Conservation (phyloP, 2,329 filamentous ascomycete genomes). For the Colletotrichum sp. region DNA sequence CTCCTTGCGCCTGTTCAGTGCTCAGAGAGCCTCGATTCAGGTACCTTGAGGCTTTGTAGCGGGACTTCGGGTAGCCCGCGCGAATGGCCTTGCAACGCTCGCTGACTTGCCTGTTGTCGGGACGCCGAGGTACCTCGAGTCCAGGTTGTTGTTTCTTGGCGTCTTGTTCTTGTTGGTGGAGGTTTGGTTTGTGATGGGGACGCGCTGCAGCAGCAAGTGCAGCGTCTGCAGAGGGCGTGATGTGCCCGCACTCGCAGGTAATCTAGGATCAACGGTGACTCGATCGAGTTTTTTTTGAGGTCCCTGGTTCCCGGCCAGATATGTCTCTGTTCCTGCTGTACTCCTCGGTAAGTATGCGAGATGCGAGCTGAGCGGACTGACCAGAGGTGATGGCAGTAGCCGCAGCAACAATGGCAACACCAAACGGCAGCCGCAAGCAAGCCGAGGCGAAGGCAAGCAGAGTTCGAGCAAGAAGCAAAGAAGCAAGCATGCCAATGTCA, state of each 20-base stretch:
- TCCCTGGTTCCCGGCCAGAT: not conserved
- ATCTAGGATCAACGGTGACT: not conserved
- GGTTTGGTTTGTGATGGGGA: not conserved
- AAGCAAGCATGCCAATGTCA: not conserved
- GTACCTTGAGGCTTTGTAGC: not conserved
- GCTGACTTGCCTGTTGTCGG: not conserved
- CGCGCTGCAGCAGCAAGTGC: not conserved
- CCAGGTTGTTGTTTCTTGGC: not conserved
- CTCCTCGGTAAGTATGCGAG: not conserved
- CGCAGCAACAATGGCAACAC: not conserved
- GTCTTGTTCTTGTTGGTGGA: not conserved
- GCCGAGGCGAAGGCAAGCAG: not conserved
- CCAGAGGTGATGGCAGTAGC: not conserved
- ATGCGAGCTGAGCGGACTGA: not conserved
- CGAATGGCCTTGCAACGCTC: not conserved
- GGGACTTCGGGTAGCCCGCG: constrained; percentile 1
- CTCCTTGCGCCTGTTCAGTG: not conserved
- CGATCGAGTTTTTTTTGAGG: not conserved
- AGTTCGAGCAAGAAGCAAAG: not conserved
- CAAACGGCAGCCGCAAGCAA: not conserved
- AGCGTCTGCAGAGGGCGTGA: not conserved
- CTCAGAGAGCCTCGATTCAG: not conserved
- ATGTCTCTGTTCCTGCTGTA: not conserved
- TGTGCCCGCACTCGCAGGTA: not conserved
- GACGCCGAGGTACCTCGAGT: not conserved